These are phyloP conservation scores for Tetragonia tetragonoides DNA, from an alignment of 148 eudicot species.

Conservation along the genomic window DNA sequence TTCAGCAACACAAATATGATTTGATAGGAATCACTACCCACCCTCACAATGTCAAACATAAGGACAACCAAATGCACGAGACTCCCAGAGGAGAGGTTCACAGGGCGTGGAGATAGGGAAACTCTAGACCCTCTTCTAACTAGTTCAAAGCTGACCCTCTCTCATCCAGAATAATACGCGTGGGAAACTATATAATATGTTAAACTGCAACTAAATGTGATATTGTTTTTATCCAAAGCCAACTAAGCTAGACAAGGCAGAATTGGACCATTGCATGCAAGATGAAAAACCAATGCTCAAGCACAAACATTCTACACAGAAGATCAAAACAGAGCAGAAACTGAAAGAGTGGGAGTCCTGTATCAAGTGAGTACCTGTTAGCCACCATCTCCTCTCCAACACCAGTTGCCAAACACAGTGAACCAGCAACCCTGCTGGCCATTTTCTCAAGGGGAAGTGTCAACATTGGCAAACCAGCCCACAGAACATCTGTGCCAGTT, in stretches of 20 bases:
- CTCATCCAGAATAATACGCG: background rate
- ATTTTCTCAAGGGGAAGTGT: conserved; percentile 90
- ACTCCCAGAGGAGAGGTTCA: too few relatives aligned
- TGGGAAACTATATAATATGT: background rate
- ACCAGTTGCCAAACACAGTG: conserved; percentile 90
- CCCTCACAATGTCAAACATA: too few relatives aligned
- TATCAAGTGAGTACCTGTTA: conserved; percentile 44
- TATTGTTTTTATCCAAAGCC: background rate
- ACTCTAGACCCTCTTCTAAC: too few relatives aligned
- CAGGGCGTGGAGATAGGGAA: too few relatives aligned
- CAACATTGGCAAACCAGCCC: conserved; percentile 99
- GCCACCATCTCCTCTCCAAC: conserved; percentile 93
- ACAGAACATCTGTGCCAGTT: conserved; percentile 96
- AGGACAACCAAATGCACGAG: too few relatives aligned
- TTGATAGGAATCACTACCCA: too few relatives aligned
- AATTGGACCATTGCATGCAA: background rate
- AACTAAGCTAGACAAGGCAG: background rate
- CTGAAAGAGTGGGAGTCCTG: background rate
- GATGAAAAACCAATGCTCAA: background rate
- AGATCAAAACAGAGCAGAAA: background rate
- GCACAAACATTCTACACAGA: background rate
- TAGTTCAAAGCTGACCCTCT: too few relatives aligned
- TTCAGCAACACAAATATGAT: too few relatives aligned
- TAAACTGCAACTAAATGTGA: background rate
- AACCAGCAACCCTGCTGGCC: conserved; percentile 98